Conservation (phyloP, 2,329 filamentous ascomycete species). For the Cucurbitaria berberidis region DNA sequence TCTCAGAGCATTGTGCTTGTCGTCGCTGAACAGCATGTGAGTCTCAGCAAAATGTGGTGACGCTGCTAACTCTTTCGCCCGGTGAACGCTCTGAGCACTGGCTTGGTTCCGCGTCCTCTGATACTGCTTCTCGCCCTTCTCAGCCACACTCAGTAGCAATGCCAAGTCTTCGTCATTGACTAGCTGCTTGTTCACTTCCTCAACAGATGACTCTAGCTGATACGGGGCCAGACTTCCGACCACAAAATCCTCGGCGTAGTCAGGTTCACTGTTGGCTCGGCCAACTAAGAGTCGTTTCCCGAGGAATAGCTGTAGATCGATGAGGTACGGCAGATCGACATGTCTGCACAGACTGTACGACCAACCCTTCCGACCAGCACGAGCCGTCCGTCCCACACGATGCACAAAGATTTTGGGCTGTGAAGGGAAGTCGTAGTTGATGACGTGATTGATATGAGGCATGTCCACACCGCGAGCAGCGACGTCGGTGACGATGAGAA, state of each 20-base stretch:
- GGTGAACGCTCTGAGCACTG: constrained; percentile 86
- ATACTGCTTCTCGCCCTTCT: constrained; percentile 92
- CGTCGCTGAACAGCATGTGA: constrained; percentile 75
- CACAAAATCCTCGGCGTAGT: constrained; percentile 82
- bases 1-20: constrained; percentile 65
- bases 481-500: constrained; percentile 95
- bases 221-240: constrained; percentile 78
- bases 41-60: constrained; percentile 74
- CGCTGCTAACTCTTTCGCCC: constrained; percentile 77
- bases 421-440: constrained; percentile 98
- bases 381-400: constrained; percentile 91
- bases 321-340: constrained; percentile 85
- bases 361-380: constrained; percentile 92
- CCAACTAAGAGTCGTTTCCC: constrained; percentile 83
- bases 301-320: constrained; percentile 93
- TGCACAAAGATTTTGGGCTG: constrained; percentile 98
- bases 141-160: constrained; percentile 73
- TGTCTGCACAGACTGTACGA: constrained; percentile 90
- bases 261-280: constrained; percentile 64
- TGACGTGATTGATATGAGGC: constrained; percentile 91
- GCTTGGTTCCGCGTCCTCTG: constrained; percentile 88
- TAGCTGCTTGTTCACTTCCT: constrained; percentile 83
- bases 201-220: constrained; percentile 74
- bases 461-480: constrained; percentile 98
- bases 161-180: constrained; percentile 76